Evolutionary conservation across 805 yeast genomes (phyloP).

Genomic region (Metschnikowia chrysomelidarum): DNA sequence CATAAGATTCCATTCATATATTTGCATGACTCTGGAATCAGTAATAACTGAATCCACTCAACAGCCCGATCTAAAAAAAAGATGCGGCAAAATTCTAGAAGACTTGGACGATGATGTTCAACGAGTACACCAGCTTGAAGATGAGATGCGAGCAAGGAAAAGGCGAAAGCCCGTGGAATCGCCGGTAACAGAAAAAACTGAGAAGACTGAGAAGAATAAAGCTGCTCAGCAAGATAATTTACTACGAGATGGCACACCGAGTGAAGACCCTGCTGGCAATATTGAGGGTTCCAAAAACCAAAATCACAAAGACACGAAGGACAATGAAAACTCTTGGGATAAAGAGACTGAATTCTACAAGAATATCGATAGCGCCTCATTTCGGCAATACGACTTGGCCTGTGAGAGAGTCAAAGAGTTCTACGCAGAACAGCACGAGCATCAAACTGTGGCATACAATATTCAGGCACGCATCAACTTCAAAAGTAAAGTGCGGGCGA

Average conservation of each 20-base stretch:
- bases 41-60: not conserved
- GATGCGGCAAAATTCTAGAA: constrained; percentile 17
- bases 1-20: too few species aligned
- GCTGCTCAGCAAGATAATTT: not conserved
- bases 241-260: not conserved
- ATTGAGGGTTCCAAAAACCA: not conserved
- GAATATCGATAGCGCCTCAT: constrained; percentile 40
- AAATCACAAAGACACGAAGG: not conserved
- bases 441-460: constrained; percentile 71
- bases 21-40: constrained; percentile 1
- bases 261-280: not conserved
- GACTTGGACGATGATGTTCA: constrained; percentile 21
- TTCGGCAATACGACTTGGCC: constrained; percentile 67
- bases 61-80: constrained; percentile 4
- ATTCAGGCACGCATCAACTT: constrained; percentile 70
- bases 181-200: not conserved
- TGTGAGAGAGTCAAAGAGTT: constrained; percentile 65
- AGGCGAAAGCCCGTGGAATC: constrained; percentile 10
- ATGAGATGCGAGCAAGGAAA: constrained; percentile 9
- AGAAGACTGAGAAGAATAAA: not conserved
- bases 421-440: constrained; percentile 65
- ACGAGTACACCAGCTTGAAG: constrained; percentile 19
- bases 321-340: constrained; percentile 12
- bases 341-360: constrained; percentile 30
- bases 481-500: constrained; percentile 63